Base-by-base conservation (phyloP, 345 rosid genomes). In the Conringia planisiliqua region DNA sequence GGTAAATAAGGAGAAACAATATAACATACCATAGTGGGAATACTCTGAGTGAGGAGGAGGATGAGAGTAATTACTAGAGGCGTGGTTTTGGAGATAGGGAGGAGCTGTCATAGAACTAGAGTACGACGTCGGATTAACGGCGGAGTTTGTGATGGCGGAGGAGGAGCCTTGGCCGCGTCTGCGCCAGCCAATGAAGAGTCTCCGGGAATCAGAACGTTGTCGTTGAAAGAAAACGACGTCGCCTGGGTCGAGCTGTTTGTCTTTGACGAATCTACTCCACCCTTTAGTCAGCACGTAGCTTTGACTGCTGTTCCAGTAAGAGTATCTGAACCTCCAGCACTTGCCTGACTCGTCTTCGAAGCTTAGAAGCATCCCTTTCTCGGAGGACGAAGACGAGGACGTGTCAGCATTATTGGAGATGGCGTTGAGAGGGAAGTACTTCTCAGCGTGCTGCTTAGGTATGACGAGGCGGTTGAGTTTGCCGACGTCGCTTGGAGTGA, bases 221-320 rank as follows among this genome's bases (percentile, higher is more conserved):
- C 96, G 83, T 63, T 84, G 81, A 29, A 92, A 92, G 70, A 73
- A 81, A 59, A 92, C 89, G 32, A 88, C 79, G 33, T 92, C 97
- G 3, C 96, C 96, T 0, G 96, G 93, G 32, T 86, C 93, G 0
- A 92, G 89, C 10, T 84, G 85, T 73, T 92, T 92, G 66, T 92
- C 97, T 78, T 88, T 92, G n/a, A 92, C 96, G 64, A 85, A 92
- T 60, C 92, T 76, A 59, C 94, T 90, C 97, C 97, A 92, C 8
- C 97, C 97, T 81, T 92, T 92, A 5, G 97, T 92, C 72, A 91
- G 42, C 7, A 91, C 97, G 69, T 91, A 91, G 86, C 97, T 91
- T 44, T 91, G 97, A 59, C 97, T 92, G 10, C 81, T 78, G 47
- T 78, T 78, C 97, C 97, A 92, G 63, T 90, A 92, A 12, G 97